These are phyloP conservation scores for Porcisia hertigi DNA, from an alignment of 208 protist species.

Conservation along the genomic window DNA sequence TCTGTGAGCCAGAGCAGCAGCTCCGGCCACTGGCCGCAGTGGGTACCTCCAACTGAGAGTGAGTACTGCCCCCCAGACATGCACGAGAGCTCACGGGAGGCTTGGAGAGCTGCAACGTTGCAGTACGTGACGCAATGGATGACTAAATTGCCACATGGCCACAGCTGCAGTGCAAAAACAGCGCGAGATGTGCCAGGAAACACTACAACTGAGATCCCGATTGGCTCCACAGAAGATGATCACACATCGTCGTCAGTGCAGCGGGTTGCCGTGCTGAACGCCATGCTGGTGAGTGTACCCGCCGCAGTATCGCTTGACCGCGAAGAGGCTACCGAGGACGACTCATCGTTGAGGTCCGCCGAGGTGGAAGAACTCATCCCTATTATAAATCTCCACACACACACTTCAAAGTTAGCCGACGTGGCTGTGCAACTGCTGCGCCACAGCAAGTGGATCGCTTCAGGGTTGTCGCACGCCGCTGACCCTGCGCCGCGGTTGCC, in stretches of 20 bases:
- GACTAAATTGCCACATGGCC: not conserved
- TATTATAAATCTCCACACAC: not conserved
- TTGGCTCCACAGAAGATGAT: not conserved
- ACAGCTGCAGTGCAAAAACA: not conserved
- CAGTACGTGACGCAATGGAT: conserved; percentile 1
- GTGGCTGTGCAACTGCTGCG: conserved; percentile 22
- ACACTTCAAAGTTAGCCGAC: not conserved
- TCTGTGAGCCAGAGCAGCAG: not conserved
- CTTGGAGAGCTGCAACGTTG: not conserved
- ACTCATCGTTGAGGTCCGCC: conserved; percentile 1
- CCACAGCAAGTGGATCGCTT: conserved; percentile 33
- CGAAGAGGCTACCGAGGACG: not conserved
- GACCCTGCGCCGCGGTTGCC: conserved; percentile 15
- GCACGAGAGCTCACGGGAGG: not conserved
- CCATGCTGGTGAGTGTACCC: conserved; percentile 20
- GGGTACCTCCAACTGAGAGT: not conserved
- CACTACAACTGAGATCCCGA: not conserved
- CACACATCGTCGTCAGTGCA: not conserved
- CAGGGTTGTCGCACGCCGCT: conserved; percentile 34
- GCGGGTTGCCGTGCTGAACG: conserved; percentile 25
- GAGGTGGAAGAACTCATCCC: not conserved
- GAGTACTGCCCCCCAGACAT: not conserved
- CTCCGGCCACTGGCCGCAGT: conserved; percentile 20
- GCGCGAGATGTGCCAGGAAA: not conserved
- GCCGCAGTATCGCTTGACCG: not conserved